Conservation (phyloP, 2,329 filamentous ascomycete species). For the Aotearoamyces nothofagi region DNA sequence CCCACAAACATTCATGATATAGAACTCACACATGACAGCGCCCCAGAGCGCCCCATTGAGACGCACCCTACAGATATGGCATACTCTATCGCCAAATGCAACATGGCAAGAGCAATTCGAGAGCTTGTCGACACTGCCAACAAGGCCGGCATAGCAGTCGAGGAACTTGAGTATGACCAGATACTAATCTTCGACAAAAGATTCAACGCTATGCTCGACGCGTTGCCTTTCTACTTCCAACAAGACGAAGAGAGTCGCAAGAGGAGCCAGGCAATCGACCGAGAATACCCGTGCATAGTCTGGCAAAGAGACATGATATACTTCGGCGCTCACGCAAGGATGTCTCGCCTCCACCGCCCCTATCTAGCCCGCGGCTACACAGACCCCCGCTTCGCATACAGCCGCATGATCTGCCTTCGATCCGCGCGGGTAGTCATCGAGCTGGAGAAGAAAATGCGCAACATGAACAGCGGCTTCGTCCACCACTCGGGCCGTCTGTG, state of each 20-base stretch:
- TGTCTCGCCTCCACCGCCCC: constrained; percentile 23
- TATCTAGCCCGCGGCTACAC: constrained; percentile 18
- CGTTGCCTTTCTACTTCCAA: constrained; percentile 19
- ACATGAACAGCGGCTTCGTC: constrained; percentile 11
- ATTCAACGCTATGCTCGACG: constrained; percentile 16
- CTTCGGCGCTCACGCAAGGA: constrained; percentile 20
- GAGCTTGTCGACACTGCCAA: constrained; percentile 21
- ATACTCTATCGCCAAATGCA: constrained; percentile 21
- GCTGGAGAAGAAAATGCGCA: constrained; percentile 15
- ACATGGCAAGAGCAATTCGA: constrained; percentile 21
- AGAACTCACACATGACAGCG: constrained; percentile 12
- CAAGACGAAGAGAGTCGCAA: constrained; percentile 9
- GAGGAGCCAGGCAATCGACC: constrained; percentile 3
- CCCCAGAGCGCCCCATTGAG: too few species aligned
- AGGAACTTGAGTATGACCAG: constrained; percentile 15
- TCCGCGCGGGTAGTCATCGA: constrained; percentile 17
- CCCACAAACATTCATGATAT: constrained; percentile 22
- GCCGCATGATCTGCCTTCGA: constrained; percentile 20
- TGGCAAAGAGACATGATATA: constrained; percentile 21
- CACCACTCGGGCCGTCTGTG: constrained; percentile 15
- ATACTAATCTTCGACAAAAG: constrained; percentile 21
- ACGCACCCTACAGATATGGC: constrained; percentile 20
- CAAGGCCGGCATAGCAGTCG: constrained; percentile 9
- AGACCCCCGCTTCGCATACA: constrained; percentile 18
- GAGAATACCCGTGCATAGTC: constrained; percentile 9